Evolutionary conservation across 345 rosid species (phyloP), one percentile per base, ranked within the genome.

Genomic region (Bruguiera sexangula): DNA sequence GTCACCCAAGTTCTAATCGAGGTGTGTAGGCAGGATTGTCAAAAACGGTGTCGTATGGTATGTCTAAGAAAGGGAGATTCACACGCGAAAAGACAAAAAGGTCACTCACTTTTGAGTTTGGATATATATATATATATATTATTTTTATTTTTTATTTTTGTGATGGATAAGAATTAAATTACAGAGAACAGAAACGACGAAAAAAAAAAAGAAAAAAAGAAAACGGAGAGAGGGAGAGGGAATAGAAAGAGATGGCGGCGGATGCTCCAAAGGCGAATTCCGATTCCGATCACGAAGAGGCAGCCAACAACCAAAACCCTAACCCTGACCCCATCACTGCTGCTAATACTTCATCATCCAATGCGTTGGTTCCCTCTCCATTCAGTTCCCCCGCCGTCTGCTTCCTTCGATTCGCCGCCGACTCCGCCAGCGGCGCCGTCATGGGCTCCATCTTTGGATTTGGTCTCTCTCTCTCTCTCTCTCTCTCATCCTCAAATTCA

Each of bases 371-470:
- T 72, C 84, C 87, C 29, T 82, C 87, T 8, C 80, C 76, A 3
- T 52, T 80, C 3, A 54, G 66, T 63, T 71, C 87, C 53, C 87
- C 91, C 16, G 86, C 82, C 56, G 89, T 87, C 59, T 95, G 99
- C 75, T 76, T 95, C 74, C 46, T 83, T 69, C 88, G 87, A 59
- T 88, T 83, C 78, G 91, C 87, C 0, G 86, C 84, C 52, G 96
- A 92, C 83, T 76, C 98, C 60, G 88, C 87, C 37, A 88, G 86
- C n/a, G 99, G 99, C 64, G 94, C 94, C 58, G 75, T 95, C 63
- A 84, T 86, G 92, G 97, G 98, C 71, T 86, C 96, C 69, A 82
- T 92, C 62, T 88, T 88, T 66, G 96, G 97, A 69, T 92, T 82
- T 68, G 98, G 99, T 92, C 15, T 6, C 2, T 34, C 67, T 36